Conservation (phyloP, 2,329 filamentous ascomycete genomes). For the Fusarium chlamydosporum region DNA sequence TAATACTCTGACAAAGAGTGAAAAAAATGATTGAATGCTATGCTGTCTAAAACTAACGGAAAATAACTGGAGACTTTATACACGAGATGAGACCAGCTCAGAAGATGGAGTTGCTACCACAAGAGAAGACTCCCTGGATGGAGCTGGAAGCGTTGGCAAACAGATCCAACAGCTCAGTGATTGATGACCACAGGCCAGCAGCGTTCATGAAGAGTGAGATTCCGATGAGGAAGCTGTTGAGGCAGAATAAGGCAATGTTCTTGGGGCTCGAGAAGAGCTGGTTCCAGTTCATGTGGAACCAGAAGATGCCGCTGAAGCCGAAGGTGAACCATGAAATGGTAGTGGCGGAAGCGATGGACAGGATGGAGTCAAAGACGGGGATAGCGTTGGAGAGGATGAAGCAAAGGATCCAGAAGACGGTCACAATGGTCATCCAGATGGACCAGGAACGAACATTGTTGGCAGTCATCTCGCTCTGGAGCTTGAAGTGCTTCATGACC, state of each 20-base stretch:
- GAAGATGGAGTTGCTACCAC: conserved; percentile 55
- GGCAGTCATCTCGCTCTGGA: conserved; percentile 53
- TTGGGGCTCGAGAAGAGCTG: conserved; percentile 49
- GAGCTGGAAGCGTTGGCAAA: conserved; percentile 49
- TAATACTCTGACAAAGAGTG: conserved; percentile 37
- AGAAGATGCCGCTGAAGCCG: conserved; percentile 55
- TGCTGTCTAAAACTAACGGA: conserved; percentile 35
- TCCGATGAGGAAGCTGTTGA: conserved; percentile 53
- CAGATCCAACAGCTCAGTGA: conserved; percentile 52
- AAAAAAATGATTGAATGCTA: conserved; percentile 33
- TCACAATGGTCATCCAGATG: conserved; percentile 55
- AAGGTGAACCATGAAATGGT: conserved; percentile 58
- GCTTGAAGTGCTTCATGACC: conserved; percentile 53
- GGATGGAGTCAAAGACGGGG: conserved; percentile 57
- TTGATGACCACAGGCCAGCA: conserved; percentile 55
- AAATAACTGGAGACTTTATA: conserved; percentile 32
- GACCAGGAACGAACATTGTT: conserved; percentile 55
- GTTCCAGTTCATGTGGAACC: conserved; percentile 57
- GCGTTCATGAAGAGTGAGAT: conserved; percentile 56
- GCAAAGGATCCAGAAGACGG: conserved; percentile 54
- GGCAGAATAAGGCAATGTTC: conserved; percentile 50
- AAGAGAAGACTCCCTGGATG: conserved; percentile 54
- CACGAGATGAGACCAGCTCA: conserved; percentile 39
- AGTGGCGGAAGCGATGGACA: conserved; percentile 56
- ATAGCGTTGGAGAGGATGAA: conserved; percentile 57